Evolutionary conservation across 495 filamentous ascomycete species (phyloP).

Genomic region (Trichoderma asperelloides): DNA sequence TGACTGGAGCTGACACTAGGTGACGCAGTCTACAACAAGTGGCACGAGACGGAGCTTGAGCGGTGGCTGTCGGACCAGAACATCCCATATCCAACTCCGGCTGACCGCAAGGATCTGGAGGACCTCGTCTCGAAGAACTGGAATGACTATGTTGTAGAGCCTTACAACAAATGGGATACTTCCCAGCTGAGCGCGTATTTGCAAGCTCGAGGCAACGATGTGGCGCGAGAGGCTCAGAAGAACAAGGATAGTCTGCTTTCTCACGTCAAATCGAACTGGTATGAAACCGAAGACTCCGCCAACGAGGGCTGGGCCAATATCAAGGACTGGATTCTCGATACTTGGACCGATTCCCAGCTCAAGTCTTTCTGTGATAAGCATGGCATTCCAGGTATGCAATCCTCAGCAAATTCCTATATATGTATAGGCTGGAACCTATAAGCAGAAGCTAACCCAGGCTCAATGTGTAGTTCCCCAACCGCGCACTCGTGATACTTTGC

Average conservation of each 20-base stretch:
- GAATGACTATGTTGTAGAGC: constrained; percentile 54
- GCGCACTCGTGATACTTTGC: constrained; percentile 71
- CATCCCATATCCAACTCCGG: constrained; percentile 72
- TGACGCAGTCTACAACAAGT: constrained; percentile 84
- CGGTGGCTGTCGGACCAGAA: constrained; percentile 93
- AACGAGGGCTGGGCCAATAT: constrained; percentile 60
- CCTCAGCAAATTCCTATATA: background rate
- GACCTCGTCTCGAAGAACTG: constrained; percentile 82
- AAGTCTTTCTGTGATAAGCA: constrained; percentile 90
- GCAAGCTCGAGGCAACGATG: constrained; percentile 55
- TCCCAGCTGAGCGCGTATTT: constrained; percentile 57
- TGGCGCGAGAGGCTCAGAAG: constrained; percentile 50
- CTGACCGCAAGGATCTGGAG: constrained; percentile 82
- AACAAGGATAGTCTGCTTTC: constrained; percentile 58
- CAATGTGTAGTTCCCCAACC: constrained; percentile 55
- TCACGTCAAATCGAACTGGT: constrained; percentile 63
- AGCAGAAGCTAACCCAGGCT: background rate
- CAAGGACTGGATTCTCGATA: constrained; percentile 91
- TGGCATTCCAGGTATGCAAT: constrained; percentile 55
- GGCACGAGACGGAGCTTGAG: constrained; percentile 96
- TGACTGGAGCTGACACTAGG: background rate
- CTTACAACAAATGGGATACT: constrained; percentile 66
- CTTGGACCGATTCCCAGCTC: constrained; percentile 61
- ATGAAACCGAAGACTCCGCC: constrained; percentile 64
- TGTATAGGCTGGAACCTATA: background rate